These are phyloP conservation scores for Solanum raphanifolium DNA, from an alignment of 257 asterid genomes.

Conservation along the genomic window DNA sequence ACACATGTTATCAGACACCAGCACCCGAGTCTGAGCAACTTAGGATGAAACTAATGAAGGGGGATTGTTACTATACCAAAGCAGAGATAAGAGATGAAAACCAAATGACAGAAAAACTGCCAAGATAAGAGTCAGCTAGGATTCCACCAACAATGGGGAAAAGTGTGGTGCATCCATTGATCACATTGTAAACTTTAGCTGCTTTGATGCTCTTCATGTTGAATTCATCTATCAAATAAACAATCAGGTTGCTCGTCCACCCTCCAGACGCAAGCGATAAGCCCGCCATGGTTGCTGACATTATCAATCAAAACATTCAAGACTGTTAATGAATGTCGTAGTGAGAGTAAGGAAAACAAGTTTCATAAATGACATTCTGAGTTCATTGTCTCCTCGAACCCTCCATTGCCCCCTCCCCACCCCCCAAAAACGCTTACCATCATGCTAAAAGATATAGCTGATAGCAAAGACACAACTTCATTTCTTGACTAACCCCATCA, in stretches of 20 bases:
- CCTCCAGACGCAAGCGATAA: constrained; percentile 62
- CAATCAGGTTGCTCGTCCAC: constrained; percentile 51
- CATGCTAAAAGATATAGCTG: neutral
- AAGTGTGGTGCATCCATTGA: constrained; percentile 57
- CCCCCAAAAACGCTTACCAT: neutral
- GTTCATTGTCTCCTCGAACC: neutral
- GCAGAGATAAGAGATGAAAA: constrained; percentile 59
- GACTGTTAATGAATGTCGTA: too few species aligned
- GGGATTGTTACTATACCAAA: constrained; percentile 23
- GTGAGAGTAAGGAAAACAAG: neutral
- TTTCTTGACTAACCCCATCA: neutral
- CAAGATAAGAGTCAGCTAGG: constrained; percentile 60
- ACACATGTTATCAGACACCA: neutral
- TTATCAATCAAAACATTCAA: neutral
- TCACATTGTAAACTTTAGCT: constrained; percentile 56
- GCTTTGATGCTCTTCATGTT: constrained; percentile 67
- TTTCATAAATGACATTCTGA: neutral
- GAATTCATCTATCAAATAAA: constrained; percentile 67
- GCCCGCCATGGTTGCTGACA: constrained; percentile 52
- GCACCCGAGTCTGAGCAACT: neutral
- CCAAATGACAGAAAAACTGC: constrained; percentile 74
- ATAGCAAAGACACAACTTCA: neutral
- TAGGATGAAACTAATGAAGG: neutral
- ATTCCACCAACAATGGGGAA: constrained; percentile 69
- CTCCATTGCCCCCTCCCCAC: neutral